phyloP scores from a whole-genome alignment of 164 flowering plant species.

The Akebia trifoliata region DNA sequence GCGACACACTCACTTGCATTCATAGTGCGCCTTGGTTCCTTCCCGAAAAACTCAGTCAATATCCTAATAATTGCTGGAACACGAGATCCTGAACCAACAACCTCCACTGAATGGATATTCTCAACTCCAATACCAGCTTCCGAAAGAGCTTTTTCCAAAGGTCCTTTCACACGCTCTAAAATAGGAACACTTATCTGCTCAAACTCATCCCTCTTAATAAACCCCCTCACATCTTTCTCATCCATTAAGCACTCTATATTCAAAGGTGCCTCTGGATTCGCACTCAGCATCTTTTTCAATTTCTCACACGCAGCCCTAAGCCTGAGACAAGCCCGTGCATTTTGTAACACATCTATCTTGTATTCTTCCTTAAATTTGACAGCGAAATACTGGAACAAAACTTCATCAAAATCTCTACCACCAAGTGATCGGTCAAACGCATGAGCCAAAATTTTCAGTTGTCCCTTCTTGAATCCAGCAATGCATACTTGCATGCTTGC shows the following conservation, averaged over 20 bases:
- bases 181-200: constrained; percentile 72
- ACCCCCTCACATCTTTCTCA: constrained; percentile 86
- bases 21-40: constrained; percentile 92
- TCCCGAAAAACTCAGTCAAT: constrained; percentile 73
- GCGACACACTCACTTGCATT: constrained; percentile 97
- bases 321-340: constrained; percentile 75
- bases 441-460: constrained; percentile 67
- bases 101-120: constrained; percentile 70
- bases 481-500: constrained; percentile 88
- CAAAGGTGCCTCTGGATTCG: constrained; percentile 82
- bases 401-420: constrained; percentile 92
- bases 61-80: constrained; percentile 84
- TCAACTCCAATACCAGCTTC: constrained; percentile 72
- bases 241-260: constrained; percentile 95
- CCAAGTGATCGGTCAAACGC: constrained; percentile 70
- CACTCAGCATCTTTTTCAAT: constrained; percentile 84
- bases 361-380: constrained; percentile 69
- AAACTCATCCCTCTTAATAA: constrained; percentile 84
- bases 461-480: constrained; percentile 85
- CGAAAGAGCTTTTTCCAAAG: constrained; percentile 70
- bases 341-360: constrained; percentile 70
- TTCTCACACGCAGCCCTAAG: constrained; percentile 79
- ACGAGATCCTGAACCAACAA: constrained; percentile 87
- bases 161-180: constrained; percentile 74
- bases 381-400: constrained; percentile 69